Base-by-base conservation (phyloP, 495 filamentous ascomycete species). In the Aspergillus haitiensis region DNA sequence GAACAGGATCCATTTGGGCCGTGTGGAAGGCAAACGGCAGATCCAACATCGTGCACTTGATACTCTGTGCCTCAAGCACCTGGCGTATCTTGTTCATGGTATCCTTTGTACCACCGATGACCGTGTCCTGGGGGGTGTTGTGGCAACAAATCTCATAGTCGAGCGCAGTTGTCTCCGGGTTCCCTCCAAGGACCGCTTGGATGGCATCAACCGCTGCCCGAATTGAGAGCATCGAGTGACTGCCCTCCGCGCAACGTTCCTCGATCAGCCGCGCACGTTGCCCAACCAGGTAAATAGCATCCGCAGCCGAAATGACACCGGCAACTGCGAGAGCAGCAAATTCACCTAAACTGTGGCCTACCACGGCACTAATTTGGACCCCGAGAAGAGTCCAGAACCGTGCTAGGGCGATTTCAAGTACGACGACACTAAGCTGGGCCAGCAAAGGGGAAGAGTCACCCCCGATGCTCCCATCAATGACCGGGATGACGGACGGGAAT, bases 311-410 rank as follows among this genome's bases (percentile, higher is more conserved):
- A 11, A 97, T 72, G 15, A 96, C 86, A 54, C 90, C 92, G 15
- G 92, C 86, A 45, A 87, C 84, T 63, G 93, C 82, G 5, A 96
- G 78, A 15, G 92, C 92, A 48, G 92, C 91, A 72, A 93, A 96
- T 72, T 97, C 93, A 53, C 92, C 92, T 7, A 87, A 63, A 70
- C 91, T 95, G 76, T 96, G 92, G 33, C 92, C 92, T 36, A 96
- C 76, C 3, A 95, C 90, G 39, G 84, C 86, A 53, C 78, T 78
- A 12, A 92, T 91, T 21, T 72, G 82, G 59, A 95, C 78, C 35
- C 90, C 92, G 81, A 89, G 87, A 6, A 88, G 86, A n/a, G 61
- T 70, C 91, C 90, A 96, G 52, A 91, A 81, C 49, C 85, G 84
- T n/a, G 89, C 86, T 44, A 95, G 76, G 3, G 92, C 91, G 78